Evolutionary conservation across 108 stramenopile genomes (phyloP), one percentile per base, ranked within the genome.

Genomic region (Nannochloropsis granulata): DNA sequence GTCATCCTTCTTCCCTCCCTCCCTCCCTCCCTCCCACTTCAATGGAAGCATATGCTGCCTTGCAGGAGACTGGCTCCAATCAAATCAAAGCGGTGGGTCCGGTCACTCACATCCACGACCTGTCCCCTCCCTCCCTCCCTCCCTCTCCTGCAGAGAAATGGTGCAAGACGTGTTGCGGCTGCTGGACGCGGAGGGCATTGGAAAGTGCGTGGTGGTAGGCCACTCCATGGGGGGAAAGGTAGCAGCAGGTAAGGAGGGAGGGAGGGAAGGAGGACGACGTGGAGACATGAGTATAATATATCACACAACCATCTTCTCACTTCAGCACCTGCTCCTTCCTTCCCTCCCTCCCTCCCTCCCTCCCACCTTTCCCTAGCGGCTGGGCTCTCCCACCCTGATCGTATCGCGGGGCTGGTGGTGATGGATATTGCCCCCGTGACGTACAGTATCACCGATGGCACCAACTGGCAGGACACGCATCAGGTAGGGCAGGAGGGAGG

Each of bases 151-250:
- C 56, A 71, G 21, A 71, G 34, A 34, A 34, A 34, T 34, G 95
- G 94, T 94, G 24, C 80, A 84, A 24, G 96, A 97, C 90, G 94
- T 97, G 12, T 44, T 94, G 44, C 84, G 88, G 26, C 92, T 94
- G 79, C 82, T 96, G 88, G 88, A 95, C 44, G 78, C 79, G 25
- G 90, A 89, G 45, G 83, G 89, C 7, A 83, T 94, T 23, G 85
- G 90, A 0, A 87, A 92, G 43, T 94, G 90, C 16, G 89, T 94
- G 8, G 42, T 98, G 26, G 91, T 96, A 13, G 97, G 96, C 13
- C 97, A 98, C 84, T 90, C 88, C 82, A 96, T 97, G 95, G 97
- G 97, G 16, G 97, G 96, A 24, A 98, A 98, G 90, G 94, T 95
- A 12, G 94, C 34, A 34, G 34, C 34, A 34, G 34, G 34, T 34